Conservation (phyloP, 768 basidiomycete genomes). For the Xerocomus potaroensis region DNA sequence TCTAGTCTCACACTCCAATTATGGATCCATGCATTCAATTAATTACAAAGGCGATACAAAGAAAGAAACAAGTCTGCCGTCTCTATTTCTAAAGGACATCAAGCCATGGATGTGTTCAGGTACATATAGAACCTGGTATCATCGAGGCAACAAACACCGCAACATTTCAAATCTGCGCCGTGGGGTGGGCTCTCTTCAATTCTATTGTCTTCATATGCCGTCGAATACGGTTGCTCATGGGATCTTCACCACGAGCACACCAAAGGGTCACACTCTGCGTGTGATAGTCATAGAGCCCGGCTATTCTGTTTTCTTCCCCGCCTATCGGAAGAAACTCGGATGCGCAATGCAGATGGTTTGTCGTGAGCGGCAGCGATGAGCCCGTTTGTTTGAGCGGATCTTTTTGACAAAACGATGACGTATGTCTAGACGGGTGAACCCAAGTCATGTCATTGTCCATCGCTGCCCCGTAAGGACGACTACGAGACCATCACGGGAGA, state of each 20-base stretch:
- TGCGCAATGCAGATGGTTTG: conserved; percentile 10
- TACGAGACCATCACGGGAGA: neutral
- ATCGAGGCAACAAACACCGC: neutral
- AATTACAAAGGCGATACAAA: too few relatives aligned
- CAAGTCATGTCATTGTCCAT: neutral
- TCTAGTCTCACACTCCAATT: too few relatives aligned
- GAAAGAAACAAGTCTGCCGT: neutral
- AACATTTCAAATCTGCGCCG: too few relatives aligned
- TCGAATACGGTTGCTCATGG: conserved; percentile 18
- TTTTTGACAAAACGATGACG: neutral
- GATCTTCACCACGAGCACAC: conserved; percentile 13
- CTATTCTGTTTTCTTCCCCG: conserved; percentile 8
- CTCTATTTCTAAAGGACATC: neutral
- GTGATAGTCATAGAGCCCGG: conserved; percentile 26
- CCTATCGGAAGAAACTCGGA: conserved; percentile 6
- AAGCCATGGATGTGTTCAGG: neutral
- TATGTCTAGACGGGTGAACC: neutral
- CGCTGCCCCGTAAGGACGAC: neutral
- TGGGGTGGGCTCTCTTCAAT: neutral
- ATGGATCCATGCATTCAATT: too few relatives aligned
- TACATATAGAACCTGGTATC: neutral
- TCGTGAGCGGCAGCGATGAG: conserved; percentile 17
- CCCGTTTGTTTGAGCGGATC: too few relatives aligned
- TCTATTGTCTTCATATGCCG: neutral
- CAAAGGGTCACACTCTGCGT: conserved; percentile 23